Conservation (phyloP, 331 rosid species). For the Cydonia oblonga region DNA sequence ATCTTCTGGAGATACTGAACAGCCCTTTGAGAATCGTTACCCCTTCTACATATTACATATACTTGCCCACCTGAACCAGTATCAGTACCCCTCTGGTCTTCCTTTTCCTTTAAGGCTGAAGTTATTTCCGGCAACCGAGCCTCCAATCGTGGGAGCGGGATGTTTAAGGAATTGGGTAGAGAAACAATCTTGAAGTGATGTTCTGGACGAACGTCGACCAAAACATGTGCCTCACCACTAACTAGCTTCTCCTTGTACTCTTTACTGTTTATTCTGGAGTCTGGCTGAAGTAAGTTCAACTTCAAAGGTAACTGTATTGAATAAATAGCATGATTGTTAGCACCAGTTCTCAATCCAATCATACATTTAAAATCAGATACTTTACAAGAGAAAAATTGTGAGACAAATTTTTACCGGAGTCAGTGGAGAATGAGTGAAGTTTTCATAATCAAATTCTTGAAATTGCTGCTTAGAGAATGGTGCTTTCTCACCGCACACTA, state of each 20-base stretch:
- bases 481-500: slow-evolving; percentile 65
- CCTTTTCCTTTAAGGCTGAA: slow-evolving; percentile 49
- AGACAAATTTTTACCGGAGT: slow-evolving; percentile 43
- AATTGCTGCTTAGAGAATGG: slow-evolving; percentile 44
- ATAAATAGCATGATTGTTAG: too few relatives aligned
- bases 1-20: slow-evolving; percentile 60
- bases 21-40: slow-evolving; percentile 95
- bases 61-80: slow-evolving; percentile 31
- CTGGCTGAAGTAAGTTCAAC: slow-evolving; percentile 52
- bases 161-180: slow-evolving; percentile 66
- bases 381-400: neutral
- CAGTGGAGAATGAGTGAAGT: slow-evolving; percentile 68
- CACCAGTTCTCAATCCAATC: neutral
- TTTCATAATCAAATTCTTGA: slow-evolving; percentile 72
- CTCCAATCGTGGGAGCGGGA: slow-evolving; percentile 66
- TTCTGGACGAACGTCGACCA: slow-evolving; percentile 75
- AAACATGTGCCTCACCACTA: slow-evolving; percentile 51
- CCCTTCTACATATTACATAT: slow-evolving; percentile 80
- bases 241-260: slow-evolving; percentile 44
- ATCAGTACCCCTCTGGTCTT: slow-evolving; percentile 13
- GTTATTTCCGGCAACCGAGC: slow-evolving; percentile 50
- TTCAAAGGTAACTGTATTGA: slow-evolving; percentile 59
- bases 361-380: neutral
- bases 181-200: slow-evolving; percentile 86
- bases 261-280: slow-evolving; percentile 64